Evolutionary conservation across 2,329 filamentous ascomycete genomes (phyloP).

Genomic region (Phialophora macrospora): DNA sequence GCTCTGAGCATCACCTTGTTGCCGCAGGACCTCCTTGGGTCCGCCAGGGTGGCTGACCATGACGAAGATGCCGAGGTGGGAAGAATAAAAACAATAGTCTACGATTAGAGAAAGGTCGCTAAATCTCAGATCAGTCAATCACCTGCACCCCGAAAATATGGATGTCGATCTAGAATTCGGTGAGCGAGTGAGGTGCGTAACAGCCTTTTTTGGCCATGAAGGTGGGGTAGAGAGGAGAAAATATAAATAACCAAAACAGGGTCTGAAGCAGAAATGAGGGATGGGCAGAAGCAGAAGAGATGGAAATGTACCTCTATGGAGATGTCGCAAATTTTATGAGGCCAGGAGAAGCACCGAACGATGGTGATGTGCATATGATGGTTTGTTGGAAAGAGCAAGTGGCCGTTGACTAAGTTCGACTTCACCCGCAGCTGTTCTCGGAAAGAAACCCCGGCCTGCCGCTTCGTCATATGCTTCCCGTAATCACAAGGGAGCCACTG

Average conservation of each 20-base stretch:
- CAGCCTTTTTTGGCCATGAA: background rate
- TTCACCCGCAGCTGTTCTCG: conserved; percentile 3
- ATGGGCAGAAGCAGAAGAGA: background rate
- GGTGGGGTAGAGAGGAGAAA: conserved; percentile 16
- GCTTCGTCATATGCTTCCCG: conserved; percentile 9
- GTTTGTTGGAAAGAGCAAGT: conserved; percentile 9
- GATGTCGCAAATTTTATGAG: background rate
- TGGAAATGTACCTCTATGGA: conserved; percentile 17
- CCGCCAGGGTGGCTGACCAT: conserved; percentile 15
- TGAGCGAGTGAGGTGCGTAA: conserved; percentile 16
- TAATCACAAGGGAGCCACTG: no score
- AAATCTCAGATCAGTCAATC: conserved; percentile 10
- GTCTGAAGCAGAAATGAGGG: background rate
- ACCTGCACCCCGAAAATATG: background rate
- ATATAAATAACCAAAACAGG: conserved; percentile 10
- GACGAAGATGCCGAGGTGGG: background rate
- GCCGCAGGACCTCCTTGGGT: background rate
- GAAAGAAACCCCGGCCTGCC: conserved; percentile 8
- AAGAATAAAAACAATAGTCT: background rate
- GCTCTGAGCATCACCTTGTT: conserved; percentile 11
- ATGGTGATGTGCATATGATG: background rate
- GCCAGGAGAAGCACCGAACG: conserved; percentile 4
- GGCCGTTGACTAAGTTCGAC: background rate
- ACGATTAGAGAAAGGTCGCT: background rate
- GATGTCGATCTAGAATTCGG: conserved; percentile 3